phyloP scores from a whole-genome alignment of 2,329 filamentous ascomycete genomes.

The Penicillium sp. region DNA sequence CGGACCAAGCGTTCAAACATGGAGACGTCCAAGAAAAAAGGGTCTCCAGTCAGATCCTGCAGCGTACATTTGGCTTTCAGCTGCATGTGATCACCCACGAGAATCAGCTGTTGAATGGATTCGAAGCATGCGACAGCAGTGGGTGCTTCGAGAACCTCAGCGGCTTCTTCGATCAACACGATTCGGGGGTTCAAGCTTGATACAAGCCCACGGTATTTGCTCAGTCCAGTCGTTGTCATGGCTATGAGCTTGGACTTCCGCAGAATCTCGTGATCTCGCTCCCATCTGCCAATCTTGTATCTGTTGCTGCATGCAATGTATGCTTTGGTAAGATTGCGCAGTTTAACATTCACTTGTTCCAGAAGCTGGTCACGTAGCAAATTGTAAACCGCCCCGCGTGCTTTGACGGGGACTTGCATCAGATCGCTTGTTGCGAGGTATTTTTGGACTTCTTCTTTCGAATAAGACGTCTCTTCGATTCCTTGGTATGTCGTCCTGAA shows the following conservation, averaged over 20 bases:
- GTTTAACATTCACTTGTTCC: conserved; percentile 46
- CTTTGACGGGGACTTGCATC: conserved; percentile 59
- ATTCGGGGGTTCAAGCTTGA: conserved; percentile 68
- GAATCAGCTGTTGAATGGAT: conserved; percentile 66
- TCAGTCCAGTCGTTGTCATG: conserved; percentile 78
- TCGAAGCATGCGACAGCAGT: conserved; percentile 64
- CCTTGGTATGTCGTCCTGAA: conserved; percentile 49
- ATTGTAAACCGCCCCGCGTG: conserved; percentile 70
- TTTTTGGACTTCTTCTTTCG: conserved; percentile 41
- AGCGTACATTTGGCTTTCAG: conserved; percentile 70
- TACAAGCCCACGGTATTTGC: conserved; percentile 76
- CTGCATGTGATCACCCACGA: conserved; percentile 82
- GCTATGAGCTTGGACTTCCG: conserved; percentile 64
- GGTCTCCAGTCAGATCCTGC: conserved; percentile 60
- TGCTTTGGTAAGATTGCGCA: conserved; percentile 55
- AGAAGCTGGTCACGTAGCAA: conserved; percentile 64
- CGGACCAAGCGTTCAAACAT: conserved; percentile 79
- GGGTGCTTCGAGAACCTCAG: conserved; percentile 68
- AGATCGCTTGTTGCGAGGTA: conserved; percentile 56
- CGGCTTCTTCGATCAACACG: conserved; percentile 78
- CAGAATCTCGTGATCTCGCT: conserved; percentile 64
- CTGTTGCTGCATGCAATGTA: conserved; percentile 58
- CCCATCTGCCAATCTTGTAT: conserved; percentile 62
- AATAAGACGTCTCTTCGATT: conserved; percentile 8
- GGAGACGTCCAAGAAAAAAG: conserved; percentile 72